phyloP scores from a whole-genome alignment of 179 eudicot species.

The Pouteria campechiana region DNA sequence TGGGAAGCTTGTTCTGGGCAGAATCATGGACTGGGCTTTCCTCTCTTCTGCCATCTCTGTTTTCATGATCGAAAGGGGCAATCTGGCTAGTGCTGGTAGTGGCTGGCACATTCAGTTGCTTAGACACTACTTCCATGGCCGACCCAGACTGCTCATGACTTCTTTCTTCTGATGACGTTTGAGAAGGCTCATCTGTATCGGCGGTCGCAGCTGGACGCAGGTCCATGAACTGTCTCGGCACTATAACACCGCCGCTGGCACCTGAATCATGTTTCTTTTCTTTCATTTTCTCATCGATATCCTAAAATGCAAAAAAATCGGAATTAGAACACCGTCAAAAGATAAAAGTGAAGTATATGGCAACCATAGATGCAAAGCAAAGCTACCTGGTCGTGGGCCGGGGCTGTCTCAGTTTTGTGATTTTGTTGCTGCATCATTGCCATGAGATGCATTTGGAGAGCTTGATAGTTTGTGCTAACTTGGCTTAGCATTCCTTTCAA shows the following conservation, averaged over 20 bases:
- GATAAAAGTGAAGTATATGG: neutral
- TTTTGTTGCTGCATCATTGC: slow-evolving; percentile 45
- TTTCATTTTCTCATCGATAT: slow-evolving; percentile 22
- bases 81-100: slow-evolving; percentile 7
- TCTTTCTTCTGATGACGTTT: slow-evolving; percentile 53
- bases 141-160: slow-evolving; percentile 41
- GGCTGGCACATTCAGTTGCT: too few species aligned
- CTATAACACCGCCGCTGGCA: slow-evolving; percentile 9
- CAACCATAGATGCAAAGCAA: neutral
- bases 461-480: slow-evolving; percentile 37
- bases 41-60: slow-evolving; percentile 20
- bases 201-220: slow-evolving; percentile 22
- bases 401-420: slow-evolving; percentile 11
- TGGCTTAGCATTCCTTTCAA: slow-evolving; percentile 51
- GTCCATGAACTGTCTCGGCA: slow-evolving; percentile 57
- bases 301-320: neutral
- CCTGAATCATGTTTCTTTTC: slow-evolving; percentile 18
- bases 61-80: slow-evolving; percentile 13
- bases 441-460: slow-evolving; percentile 44
- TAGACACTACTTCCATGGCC: slow-evolving; percentile 17
- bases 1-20: slow-evolving; percentile 51
- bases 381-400: slow-evolving; percentile 28
- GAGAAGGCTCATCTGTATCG: slow-evolving; percentile 19
- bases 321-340: neutral
- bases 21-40: slow-evolving; percentile 50